phyloP scores from a whole-genome alignment of 2,329 filamentous ascomycete species.

The Pestalotiopsis sp. region DNA sequence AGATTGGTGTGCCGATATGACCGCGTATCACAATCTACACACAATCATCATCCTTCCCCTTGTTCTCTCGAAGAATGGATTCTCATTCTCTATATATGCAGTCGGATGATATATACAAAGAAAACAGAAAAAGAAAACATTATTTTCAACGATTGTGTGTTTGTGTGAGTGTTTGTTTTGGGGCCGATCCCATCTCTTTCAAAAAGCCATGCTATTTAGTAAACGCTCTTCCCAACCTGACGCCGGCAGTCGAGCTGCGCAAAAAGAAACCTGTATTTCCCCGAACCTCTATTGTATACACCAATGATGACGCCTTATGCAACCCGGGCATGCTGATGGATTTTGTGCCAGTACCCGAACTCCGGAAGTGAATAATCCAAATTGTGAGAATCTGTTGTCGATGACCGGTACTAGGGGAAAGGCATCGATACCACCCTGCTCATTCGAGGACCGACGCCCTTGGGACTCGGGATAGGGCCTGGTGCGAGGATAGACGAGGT shows the following conservation, averaged over 20 bases:
- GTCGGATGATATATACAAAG: slow-evolving; percentile 17
- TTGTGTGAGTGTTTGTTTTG: neutral
- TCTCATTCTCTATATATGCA: neutral
- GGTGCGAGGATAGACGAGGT: neutral
- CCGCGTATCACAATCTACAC: neutral
- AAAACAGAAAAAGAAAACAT: slow-evolving; percentile 24
- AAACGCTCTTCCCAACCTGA: slow-evolving; percentile 3
- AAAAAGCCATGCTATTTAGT: neutral
- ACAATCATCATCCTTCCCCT: neutral
- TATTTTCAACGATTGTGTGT: slow-evolving; percentile 26
- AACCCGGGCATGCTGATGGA: neutral
- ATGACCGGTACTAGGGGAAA: neutral
- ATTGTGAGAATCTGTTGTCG: neutral
- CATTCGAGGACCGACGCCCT: neutral
- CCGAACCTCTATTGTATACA: neutral
- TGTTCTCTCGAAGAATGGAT: neutral
- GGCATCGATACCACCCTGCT: neutral
- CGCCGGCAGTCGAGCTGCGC: neutral
- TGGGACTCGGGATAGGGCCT: neutral
- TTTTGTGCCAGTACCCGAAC: neutral
- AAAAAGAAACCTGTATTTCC: neutral
- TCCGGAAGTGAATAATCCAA: neutral
- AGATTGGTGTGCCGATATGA: too few species aligned
- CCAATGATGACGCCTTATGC: slow-evolving; percentile 4
- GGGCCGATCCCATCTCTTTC: neutral